Evolutionary conservation across 2,329 filamentous ascomycete species (phyloP).

Genomic region (Microcera coccophila): DNA sequence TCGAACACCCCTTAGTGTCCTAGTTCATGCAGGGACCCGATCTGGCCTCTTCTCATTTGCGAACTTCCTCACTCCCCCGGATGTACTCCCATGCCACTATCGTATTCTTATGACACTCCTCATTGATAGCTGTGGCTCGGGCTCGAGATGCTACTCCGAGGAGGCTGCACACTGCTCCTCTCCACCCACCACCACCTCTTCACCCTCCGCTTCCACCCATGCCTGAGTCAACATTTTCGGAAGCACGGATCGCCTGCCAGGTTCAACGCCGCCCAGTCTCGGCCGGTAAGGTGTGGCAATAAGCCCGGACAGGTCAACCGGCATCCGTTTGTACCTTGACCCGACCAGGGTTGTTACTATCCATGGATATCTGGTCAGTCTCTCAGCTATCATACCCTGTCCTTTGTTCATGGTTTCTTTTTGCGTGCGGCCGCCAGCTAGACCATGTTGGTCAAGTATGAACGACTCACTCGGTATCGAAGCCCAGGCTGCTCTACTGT

Average conservation of each 20-base stretch:
- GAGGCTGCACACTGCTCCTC: background rate
- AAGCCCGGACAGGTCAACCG: background rate
- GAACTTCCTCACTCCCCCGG: background rate
- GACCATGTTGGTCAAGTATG: background rate
- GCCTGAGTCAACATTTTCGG: constrained; percentile 8
- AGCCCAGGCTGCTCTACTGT: constrained; percentile 11
- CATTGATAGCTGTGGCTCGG: background rate
- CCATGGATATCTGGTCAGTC: no score
- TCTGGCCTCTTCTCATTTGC: constrained; percentile 4
- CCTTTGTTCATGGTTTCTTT: constrained; percentile 16
- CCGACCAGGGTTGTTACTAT: no score
- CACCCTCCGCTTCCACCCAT: background rate
- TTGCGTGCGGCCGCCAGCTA: background rate
- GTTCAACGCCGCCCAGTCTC: constrained; percentile 8
- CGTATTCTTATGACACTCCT: background rate
- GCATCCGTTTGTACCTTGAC: constrained; percentile 1
- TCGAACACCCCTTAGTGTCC: background rate
- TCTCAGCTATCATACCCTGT: background rate
- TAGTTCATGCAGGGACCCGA: constrained; percentile 23
- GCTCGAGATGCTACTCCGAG: background rate
- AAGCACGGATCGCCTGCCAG: constrained; percentile 14
- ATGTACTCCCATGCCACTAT: background rate
- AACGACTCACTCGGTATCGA: background rate
- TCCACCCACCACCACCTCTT: background rate
- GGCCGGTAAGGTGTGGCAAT: constrained; percentile 11